Percentiles rank a stretch among this genome's conserved stretches.
These are phyloP conservation scores for Hortiboletus campestris DNA, from an alignment of 768 basidiomycete species.

Conservation along the genomic window DNA sequence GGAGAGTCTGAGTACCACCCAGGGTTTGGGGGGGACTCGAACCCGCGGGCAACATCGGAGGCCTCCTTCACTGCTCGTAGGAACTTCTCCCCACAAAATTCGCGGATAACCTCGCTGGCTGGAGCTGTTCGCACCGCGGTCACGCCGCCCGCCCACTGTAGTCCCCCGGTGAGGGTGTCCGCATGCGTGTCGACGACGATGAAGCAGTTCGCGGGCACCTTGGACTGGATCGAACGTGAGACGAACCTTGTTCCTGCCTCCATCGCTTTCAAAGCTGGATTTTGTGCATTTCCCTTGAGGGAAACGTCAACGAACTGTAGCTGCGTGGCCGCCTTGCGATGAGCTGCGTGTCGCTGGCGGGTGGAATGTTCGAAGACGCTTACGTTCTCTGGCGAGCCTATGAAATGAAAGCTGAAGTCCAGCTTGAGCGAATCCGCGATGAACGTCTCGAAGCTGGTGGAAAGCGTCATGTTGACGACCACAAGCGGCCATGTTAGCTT, in stretches of 20 bases:
- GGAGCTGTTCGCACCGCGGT: background rate
- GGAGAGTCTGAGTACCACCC: background rate
- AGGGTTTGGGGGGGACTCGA: fast-evolving
- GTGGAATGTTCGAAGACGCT: background rate
- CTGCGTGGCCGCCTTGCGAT: no score
- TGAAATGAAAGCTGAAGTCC: background rate
- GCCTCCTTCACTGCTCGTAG: background rate
- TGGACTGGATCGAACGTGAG: background rate
- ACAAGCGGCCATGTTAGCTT: background rate
- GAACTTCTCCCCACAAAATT: background rate
- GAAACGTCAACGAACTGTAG: background rate
- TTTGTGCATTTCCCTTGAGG: background rate
- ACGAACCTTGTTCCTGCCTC: background rate
- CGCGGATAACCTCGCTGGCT: background rate
- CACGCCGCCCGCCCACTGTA: background rate
- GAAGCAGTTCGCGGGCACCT: background rate
- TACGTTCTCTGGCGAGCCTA: background rate
- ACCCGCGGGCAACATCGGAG: background rate
- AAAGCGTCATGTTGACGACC: background rate
- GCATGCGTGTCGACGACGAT: background rate
- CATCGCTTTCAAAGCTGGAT: background rate
- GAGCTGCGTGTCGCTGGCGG: no score
- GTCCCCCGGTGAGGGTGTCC: background rate
- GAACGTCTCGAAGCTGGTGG: background rate
- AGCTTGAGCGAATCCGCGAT: background rate